Evolutionary conservation across 148 eudicot genomes (phyloP).

Genomic region (Dysphania ambrosioides): DNA sequence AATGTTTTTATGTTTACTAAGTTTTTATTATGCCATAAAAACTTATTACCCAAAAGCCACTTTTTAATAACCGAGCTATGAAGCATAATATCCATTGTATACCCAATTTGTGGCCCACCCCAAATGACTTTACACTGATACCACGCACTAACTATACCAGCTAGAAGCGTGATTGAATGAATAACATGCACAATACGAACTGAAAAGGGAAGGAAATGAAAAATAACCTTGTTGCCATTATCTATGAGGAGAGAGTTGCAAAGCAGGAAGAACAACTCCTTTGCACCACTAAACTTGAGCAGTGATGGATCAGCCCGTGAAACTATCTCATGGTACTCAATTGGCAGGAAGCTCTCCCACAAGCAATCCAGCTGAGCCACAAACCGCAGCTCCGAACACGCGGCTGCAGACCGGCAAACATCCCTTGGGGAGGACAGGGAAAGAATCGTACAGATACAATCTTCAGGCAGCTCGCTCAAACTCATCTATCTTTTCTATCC

Average conservation of each 20-base stretch:
- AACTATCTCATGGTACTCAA: conserved; percentile 34
- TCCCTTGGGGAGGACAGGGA: conserved; percentile 50
- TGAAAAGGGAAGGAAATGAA: no score
- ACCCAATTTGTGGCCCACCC: no score
- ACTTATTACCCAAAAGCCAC: no score
- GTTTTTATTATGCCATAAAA: no score
- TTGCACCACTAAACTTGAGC: conserved; percentile 36
- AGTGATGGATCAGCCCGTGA: conserved; percentile 25
- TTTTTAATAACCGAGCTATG: no score
- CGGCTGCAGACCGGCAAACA: conserved; percentile 32
- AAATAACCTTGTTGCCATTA: conserved; percentile 55
- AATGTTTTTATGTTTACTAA: no score
- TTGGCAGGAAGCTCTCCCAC: conserved; percentile 56
- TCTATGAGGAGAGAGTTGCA: conserved; percentile 48
- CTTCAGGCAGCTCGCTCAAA: conserved; percentile 40
- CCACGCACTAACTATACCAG: no score
- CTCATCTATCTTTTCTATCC: not conserved
- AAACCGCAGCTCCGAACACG: conserved; percentile 31
- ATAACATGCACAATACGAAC: no score
- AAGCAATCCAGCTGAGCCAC: conserved; percentile 45
- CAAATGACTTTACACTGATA: no score
- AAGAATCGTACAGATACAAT: conserved; percentile 42
- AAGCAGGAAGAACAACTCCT: conserved; percentile 44
- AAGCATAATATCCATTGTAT: no score
- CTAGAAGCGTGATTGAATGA: no score